Percentiles rank a stretch among this genome's conserved stretches.
Evolutionary conservation across 208 protist genomes (phyloP).

Genomic region (Pavlovales sp.): DNA sequence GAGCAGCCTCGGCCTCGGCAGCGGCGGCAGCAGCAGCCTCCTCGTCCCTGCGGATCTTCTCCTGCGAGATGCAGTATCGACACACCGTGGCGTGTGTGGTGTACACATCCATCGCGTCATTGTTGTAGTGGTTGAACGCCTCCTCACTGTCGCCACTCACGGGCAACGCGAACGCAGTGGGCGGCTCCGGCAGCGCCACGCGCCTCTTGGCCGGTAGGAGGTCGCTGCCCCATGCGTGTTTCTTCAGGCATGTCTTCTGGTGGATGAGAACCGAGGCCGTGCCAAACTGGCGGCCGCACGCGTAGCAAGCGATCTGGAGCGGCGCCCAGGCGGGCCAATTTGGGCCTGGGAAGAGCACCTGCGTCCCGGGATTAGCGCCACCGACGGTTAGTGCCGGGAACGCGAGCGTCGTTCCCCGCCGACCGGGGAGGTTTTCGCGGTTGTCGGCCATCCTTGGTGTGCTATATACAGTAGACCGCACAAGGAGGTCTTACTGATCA

Average conservation of each 20-base stretch:
- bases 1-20: no score
- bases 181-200: neutral
- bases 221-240: neutral
- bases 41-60: neutral
- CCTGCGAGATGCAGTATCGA: neutral
- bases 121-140: neutral
- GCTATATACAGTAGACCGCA: no score
- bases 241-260: neutral
- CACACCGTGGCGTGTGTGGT: neutral
- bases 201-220: neutral
- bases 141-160: neutral
- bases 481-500: no score
- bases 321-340: no score
- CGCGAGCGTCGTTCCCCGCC: no score
- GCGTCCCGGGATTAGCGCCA: no score
- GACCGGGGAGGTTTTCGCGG: no score
- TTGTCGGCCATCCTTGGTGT: no score
- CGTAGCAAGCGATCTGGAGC: no score
- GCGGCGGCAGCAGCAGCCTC: neutral
- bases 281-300: neutral
- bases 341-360: no score
- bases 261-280: neutral
- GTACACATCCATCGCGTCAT: neutral
- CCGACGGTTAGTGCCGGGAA: no score
- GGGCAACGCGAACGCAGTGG: no score